Base-by-base conservation (phyloP, 306 rosid species). In the Inga oerstediana region DNA sequence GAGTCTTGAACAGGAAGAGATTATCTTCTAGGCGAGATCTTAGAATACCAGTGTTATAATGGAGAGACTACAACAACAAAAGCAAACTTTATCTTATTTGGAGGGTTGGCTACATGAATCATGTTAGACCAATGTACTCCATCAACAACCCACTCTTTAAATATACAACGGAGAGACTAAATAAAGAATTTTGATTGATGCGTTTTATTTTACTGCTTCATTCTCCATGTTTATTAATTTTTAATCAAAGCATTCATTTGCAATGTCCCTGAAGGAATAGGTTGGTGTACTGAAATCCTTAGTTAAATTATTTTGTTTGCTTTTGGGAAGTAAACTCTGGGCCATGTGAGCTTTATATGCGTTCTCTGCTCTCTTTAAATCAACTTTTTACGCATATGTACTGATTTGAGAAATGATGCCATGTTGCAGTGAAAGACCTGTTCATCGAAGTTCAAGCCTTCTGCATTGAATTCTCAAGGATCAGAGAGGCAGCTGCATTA, bases 371-470 rank as follows among this genome's bases (percentile, higher is more conserved):
- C 4, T 14, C 73, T 45, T 27, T 4, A 54, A 19, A 37, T 37
- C 24, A 46, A 4, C 13, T 15, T 76, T 15, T 77, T 19, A 35
- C 7, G 43, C 43, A 6, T n/a, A 37, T 11, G 35, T 68, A 39
- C 64, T 83, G 52, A 78, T 41, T 54, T 74, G 39, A n/a, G 66
- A 54, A 54, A 27, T 27, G 72, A 68, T 69, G 37, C 30, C 20
- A 52, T 54, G 27, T 77, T 84, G 88, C 94, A 92, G 97, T 92
- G n/a, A 89, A 89, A 84, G 97, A 92, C 86, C 89, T 92, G 34
- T 90, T 90, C 88, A 90, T 90, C 35, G 92, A 92, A 87, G 94
- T 92, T 72, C 94, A 92, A 80, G 94, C 97, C 10, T 92, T 92
- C 81, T 90, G 94, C 86, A 92, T 92, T 37, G 94, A 92, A 69